Base-by-base conservation (phyloP, 2,329 filamentous ascomycete genomes). In the Neofusicoccum cordaticola region DNA sequence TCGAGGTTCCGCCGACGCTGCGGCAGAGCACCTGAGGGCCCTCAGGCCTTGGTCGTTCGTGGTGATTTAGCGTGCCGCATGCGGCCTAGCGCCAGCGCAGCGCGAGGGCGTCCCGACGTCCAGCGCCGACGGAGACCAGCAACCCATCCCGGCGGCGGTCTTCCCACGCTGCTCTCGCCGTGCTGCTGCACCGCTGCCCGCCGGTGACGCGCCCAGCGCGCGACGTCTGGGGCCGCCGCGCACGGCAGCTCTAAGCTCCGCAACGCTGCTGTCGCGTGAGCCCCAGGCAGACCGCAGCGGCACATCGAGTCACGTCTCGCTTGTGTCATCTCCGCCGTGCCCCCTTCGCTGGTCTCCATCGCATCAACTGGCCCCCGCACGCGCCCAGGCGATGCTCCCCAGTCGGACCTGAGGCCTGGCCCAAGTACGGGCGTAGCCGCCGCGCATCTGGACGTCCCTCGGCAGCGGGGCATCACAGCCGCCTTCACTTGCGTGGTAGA, bases 311-410 rank as follows among this genome's bases (percentile, higher is more conserved):
- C 31, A n/a, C 44, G 44, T 42, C 37, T 62, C 58, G 58, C 58
- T 62, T 62, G 58, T 62, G 58, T 62, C 58, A 62, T 62, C 45
- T 62, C 58, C 45, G 58, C 58, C 58, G 17, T 62, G 58, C 58
- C 58, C 56, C 58, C 47, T 62, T 51, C 45, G 34, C 44, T 51
- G 44, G 7, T 17, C 44, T 27, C 45, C 45, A 50, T 45, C 41
- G 41, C 41, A 47, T 37, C 52, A 22, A 60, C n/a, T n/a, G n/a
- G n/a, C 58, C 47, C 44, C 58, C 45, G 58, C 58, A 31, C 45
- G 45, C 44, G 45, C 58, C 45, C 31, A 51, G 58, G 47, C 45
- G 31, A 27, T 15, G 41, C n/a, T 37, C 31, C 41, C 41, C 31
- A 22, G 41, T 37, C 31, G 19, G n/a, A 5, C 27, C 31, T 60